Evolutionary conservation across 192 early-diverging fungal genomes (phyloP).

Genomic region (Dimargaris cristalligena): DNA sequence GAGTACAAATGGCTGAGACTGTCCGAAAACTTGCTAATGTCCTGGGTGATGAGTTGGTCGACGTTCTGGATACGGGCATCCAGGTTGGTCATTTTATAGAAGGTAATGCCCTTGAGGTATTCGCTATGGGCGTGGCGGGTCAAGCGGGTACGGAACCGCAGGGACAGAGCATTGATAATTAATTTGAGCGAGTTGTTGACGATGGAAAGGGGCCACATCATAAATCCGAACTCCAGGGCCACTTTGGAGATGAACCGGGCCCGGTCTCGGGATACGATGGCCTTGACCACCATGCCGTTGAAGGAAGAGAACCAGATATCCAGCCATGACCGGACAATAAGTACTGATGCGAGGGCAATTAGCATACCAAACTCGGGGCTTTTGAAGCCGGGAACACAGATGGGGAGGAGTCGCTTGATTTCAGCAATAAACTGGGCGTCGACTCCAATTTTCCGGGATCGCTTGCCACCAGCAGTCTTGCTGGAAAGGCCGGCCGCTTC

Average conservation of each 20-base stretch:
- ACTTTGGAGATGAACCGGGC: conserved; percentile 40
- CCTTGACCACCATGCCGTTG: conserved; percentile 52
- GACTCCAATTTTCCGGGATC: conserved; percentile 7
- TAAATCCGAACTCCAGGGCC: conserved; percentile 56
- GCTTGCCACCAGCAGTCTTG: conserved; percentile 28
- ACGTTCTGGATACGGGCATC: conserved; percentile 85
- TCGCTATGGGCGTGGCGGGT: conserved; percentile 75
- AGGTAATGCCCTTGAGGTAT: conserved; percentile 82
- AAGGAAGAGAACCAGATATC: conserved; percentile 76
- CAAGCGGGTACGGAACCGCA: conserved; percentile 69
- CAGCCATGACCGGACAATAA: conserved; percentile 67
- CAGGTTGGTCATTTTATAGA: conserved; percentile 83
- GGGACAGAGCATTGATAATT: conserved; percentile 56
- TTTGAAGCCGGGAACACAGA: conserved; percentile 70
- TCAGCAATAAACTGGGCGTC: conserved; percentile 35
- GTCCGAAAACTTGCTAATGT: conserved; percentile 80
- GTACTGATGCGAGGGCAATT: conserved; percentile 50
- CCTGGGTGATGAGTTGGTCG: conserved; percentile 78
- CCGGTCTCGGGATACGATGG: conserved; percentile 43
- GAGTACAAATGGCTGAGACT: conserved; percentile 78
- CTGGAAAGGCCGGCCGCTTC: conserved; percentile 9
- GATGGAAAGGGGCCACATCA: conserved; percentile 85
- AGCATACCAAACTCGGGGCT: conserved; percentile 80
- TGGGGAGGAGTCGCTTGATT: conserved; percentile 49
- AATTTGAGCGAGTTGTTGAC: conserved; percentile 49